A percentile compares a stretch with the other conserved stretches of the same genome.
These are phyloP conservation scores for Ustilago trichophora DNA, from an alignment of 1,284 basidiomycete species.

Conservation along the genomic window DNA sequence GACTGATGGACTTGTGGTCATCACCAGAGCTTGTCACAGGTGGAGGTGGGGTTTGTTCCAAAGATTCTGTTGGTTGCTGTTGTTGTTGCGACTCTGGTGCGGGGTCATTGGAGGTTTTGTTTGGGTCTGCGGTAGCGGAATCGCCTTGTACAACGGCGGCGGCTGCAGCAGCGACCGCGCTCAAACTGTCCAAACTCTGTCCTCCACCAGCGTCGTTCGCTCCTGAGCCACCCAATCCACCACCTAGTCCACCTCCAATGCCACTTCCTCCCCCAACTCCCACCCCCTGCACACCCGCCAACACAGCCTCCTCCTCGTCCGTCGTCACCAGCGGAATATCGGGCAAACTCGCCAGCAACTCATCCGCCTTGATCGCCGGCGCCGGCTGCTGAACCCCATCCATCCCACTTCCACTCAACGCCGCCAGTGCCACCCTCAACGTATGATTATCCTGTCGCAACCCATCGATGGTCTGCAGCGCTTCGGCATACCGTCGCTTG, in stretches of 20 bases:
- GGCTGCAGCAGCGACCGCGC: slow-evolving; percentile 56
- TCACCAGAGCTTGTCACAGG: no score
- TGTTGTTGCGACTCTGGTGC: no score
- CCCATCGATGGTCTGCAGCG: slow-evolving; percentile 54
- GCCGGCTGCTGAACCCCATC: slow-evolving; percentile 17
- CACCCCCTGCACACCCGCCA: slow-evolving; percentile 7
- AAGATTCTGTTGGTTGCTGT: no score
- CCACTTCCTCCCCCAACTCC: not conserved
- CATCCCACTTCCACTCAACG: slow-evolving; percentile 48
- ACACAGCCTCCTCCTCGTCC: slow-evolving; percentile 23
- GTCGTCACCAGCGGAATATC: slow-evolving; percentile 32
- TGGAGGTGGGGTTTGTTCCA: no score
- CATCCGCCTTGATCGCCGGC: slow-evolving; percentile 39
- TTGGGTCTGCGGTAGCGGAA: no score
- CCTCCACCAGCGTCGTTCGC: no score
- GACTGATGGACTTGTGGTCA: no score
- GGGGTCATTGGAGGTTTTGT: no score
- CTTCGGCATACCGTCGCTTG: slow-evolving; percentile 45
- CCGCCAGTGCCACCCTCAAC: slow-evolving; percentile 52
- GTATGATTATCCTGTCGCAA: slow-evolving; percentile 57
- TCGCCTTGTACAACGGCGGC: no score
- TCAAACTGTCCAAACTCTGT: slow-evolving; percentile 52
- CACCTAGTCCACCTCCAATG: not conserved
- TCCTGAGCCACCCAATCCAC: no score
- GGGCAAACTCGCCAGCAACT: slow-evolving; percentile 18